A percentile compares a stretch with the other conserved stretches of the same genome.
phyloP scores from a whole-genome alignment of 1,284 basidiomycete species.

The Pseudozyma hubeiensis region DNA sequence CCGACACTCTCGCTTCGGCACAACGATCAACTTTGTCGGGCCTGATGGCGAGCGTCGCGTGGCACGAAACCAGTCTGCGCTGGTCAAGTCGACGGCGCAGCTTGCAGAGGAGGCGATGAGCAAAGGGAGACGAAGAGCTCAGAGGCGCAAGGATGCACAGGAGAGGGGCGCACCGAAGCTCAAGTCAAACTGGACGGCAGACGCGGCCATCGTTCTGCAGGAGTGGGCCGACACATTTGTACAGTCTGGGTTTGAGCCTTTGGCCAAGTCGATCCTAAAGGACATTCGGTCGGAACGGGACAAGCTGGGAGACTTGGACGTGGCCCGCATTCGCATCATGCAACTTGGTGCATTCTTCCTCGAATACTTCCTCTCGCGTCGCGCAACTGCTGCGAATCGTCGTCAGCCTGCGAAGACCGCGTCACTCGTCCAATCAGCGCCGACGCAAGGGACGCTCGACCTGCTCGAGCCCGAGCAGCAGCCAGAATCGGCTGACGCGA shows the following conservation, averaged over 20 bases:
- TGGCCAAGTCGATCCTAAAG: constrained; percentile 57
- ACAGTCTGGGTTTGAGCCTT: constrained; percentile 59
- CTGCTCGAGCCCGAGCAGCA: constrained; percentile 16
- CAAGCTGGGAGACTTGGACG: constrained; percentile 65
- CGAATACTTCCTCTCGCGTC: constrained; percentile 63
- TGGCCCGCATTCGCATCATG: constrained; percentile 63
- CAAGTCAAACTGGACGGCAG: constrained; percentile 57
- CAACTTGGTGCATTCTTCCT: constrained; percentile 64
- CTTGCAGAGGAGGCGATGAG: constrained; percentile 53
- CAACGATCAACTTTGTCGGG: constrained; percentile 63
- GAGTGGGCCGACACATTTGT: constrained; percentile 64
- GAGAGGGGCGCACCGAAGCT: constrained; percentile 59
- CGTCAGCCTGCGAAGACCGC: constrained; percentile 14
- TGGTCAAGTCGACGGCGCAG: constrained; percentile 58
- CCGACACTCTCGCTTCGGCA: constrained; percentile 66
- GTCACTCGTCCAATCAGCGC: not conserved
- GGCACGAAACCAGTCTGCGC: constrained; percentile 52
- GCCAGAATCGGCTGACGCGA: not conserved
- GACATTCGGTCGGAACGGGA: constrained; percentile 66
- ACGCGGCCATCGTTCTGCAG: constrained; percentile 48
- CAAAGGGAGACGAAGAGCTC: constrained; percentile 41
- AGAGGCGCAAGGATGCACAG: constrained; percentile 49
- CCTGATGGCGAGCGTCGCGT: constrained; percentile 58
- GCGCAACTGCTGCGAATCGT: constrained; percentile 23
- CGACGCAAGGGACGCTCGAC: constrained; percentile 15